Conservation (phyloP, 2,329 filamentous ascomycete species). For the Penicillium sp. region DNA sequence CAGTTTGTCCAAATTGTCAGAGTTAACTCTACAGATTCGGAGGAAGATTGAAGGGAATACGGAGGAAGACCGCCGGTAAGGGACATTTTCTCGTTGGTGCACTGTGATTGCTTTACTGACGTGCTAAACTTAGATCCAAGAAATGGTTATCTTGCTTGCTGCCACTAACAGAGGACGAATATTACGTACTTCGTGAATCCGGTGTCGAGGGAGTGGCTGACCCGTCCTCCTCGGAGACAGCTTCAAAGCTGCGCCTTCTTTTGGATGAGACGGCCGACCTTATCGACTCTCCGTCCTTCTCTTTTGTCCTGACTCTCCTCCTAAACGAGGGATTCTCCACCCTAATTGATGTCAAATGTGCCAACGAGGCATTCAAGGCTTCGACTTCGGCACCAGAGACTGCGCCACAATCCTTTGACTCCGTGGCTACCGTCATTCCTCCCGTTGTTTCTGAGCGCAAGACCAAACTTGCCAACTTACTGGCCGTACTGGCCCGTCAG, state of each 20-base stretch:
- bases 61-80: constrained; percentile 60
- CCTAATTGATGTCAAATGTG: constrained; percentile 79
- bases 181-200: constrained; percentile 79
- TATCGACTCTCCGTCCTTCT: constrained; percentile 89
- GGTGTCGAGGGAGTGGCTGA: constrained; percentile 60
- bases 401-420: constrained; percentile 45
- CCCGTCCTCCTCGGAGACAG: constrained; percentile 36
- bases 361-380: constrained; percentile 71
- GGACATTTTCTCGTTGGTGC: neutral
- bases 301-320: constrained; percentile 78
- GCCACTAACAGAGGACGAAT: constrained; percentile 74
- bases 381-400: constrained; percentile 40
- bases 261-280: constrained; percentile 95
- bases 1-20: constrained; percentile 73
- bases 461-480: constrained; percentile 80
- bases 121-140: constrained; percentile 43
- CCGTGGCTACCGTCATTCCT: constrained; percentile 43
- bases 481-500: constrained; percentile 87
- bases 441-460: constrained; percentile 44
- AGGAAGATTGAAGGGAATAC: constrained; percentile 78
- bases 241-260: constrained; percentile 68
- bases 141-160: constrained; percentile 85
- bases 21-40: constrained; percentile 78
- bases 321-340: constrained; percentile 85
- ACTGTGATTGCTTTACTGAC: constrained; percentile 14